A percentile compares a stretch with the other conserved stretches of the same genome.
phyloP scores from a whole-genome alignment of 768 basidiomycete species.

The Chalciporus pseudorubinellus region DNA sequence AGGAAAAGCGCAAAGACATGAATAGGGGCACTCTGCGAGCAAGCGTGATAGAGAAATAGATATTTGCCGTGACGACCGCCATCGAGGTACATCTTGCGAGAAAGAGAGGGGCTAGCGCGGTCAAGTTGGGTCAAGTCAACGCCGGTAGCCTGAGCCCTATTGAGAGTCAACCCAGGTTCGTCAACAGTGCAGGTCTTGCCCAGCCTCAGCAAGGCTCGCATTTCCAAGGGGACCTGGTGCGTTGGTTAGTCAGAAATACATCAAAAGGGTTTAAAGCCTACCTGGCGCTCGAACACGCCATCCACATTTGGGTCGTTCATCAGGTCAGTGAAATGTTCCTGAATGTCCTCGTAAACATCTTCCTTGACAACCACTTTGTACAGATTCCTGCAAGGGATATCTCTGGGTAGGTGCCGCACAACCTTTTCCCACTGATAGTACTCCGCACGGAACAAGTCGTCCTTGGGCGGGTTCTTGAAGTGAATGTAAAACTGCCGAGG shows the following conservation, averaged over 20 bases:
- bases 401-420: constrained; percentile 74
- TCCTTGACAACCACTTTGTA: constrained; percentile 84
- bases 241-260: background rate
- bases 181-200: constrained; percentile 79
- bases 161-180: constrained; percentile 69
- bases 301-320: constrained; percentile 94
- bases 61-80: constrained; percentile 70
- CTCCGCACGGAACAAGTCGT: constrained; percentile 64
- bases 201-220: constrained; percentile 77
- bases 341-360: constrained; percentile 76
- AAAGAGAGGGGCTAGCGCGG: constrained; percentile 52
- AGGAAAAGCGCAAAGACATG: constrained; percentile 90
- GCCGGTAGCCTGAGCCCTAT: constrained; percentile 75
- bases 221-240: constrained; percentile 71
- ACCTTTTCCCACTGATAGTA: constrained; percentile 74
- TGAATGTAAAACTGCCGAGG: constrained; percentile 94
- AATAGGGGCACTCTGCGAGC: constrained; percentile 65
- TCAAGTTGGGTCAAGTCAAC: constrained; percentile 84
- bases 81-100: constrained; percentile 70
- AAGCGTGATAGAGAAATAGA: constrained; percentile 86
- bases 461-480: constrained; percentile 65
- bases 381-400: constrained; percentile 71
- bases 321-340: constrained; percentile 89
- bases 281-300: constrained; percentile 92
- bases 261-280: constrained; percentile 29